Percentiles rank a stretch among this genome's conserved stretches.
phyloP scores from a whole-genome alignment of 2,329 filamentous ascomycete genomes.

The Aspergillus sp. region DNA sequence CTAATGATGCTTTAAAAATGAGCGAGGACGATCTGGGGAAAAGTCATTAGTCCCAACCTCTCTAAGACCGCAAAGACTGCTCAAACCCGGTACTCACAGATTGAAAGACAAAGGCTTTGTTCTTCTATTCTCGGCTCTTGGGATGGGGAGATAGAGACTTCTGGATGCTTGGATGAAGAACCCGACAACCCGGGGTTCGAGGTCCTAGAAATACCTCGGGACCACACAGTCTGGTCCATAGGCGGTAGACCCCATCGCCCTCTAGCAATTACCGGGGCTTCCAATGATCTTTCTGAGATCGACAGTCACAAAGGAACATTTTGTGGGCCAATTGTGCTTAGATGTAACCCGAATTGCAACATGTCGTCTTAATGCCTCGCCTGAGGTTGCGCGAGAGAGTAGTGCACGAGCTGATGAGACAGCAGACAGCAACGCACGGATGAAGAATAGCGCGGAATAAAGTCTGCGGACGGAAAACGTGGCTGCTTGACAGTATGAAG shows the following conservation, averaged over 20 bases:
- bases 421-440: neutral
- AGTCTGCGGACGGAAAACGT: neutral
- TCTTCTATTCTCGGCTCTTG: too few relatives aligned
- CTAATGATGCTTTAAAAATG: neutral
- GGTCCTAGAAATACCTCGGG: too few relatives aligned
- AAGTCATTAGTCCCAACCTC: neutral
- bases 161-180: too few relatives aligned
- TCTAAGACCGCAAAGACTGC: neutral
- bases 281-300: neutral
- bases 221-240: too few relatives aligned
- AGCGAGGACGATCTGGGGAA: neutral
- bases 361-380: neutral
- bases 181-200: too few relatives aligned
- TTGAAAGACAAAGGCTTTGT: too few relatives aligned
- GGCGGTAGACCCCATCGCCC: too few relatives aligned
- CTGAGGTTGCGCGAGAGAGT: neutral
- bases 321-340: neutral
- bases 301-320: neutral
- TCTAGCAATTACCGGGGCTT: neutral
- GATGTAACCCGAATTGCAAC: neutral
- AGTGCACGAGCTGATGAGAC: too few relatives aligned
- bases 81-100: too few relatives aligned
- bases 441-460: neutral
- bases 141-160: too few relatives aligned
- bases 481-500: neutral